Percentiles rank a stretch among this genome's conserved stretches.
Evolutionary conservation across 2,329 filamentous ascomycete species (phyloP).

Genomic region (Diaporthe destruens): DNA sequence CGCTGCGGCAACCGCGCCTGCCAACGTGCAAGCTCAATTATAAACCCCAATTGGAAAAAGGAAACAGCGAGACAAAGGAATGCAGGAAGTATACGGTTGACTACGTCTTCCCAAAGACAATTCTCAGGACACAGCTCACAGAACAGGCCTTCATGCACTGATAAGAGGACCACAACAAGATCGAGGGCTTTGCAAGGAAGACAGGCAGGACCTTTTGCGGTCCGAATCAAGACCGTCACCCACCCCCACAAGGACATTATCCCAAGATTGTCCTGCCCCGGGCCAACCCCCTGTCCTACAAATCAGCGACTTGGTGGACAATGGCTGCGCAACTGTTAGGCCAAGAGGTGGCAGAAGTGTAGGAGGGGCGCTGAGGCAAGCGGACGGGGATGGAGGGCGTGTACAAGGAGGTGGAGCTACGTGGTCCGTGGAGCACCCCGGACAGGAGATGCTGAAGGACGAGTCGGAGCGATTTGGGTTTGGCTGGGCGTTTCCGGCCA

Average conservation of each 20-base stretch:
- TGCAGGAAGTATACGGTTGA: too few relatives aligned
- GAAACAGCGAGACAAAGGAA: too few relatives aligned
- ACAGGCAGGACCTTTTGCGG: too few relatives aligned
- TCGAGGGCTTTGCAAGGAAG: too few relatives aligned
- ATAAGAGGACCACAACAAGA: too few relatives aligned
- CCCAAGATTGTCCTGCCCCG: slow-evolving; percentile 63
- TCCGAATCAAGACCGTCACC: too few relatives aligned
- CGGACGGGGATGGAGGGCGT: slow-evolving; percentile 45
- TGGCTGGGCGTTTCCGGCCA: slow-evolving; percentile 11
- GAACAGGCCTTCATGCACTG: slow-evolving; percentile 53
- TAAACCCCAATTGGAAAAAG: too few relatives aligned
- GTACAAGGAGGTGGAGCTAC: too few relatives aligned
- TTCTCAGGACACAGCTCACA: slow-evolving; percentile 62
- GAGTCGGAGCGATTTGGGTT: slow-evolving; percentile 5
- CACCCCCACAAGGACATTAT: too few relatives aligned
- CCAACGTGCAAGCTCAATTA: too few relatives aligned
- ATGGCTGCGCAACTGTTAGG: slow-evolving; percentile 60
- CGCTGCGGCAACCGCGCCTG: too few relatives aligned
- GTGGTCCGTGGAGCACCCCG: too few relatives aligned
- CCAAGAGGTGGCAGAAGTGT: slow-evolving; percentile 42
- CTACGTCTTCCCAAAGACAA: slow-evolving; percentile 70
- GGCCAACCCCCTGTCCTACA: slow-evolving; percentile 59
- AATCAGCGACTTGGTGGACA: slow-evolving; percentile 62
- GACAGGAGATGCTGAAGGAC: not conserved
- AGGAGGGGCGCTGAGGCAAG: slow-evolving; percentile 53